Conservation (phyloP, 2,329 filamentous ascomycete genomes). For the Ascochyta lentis region DNA sequence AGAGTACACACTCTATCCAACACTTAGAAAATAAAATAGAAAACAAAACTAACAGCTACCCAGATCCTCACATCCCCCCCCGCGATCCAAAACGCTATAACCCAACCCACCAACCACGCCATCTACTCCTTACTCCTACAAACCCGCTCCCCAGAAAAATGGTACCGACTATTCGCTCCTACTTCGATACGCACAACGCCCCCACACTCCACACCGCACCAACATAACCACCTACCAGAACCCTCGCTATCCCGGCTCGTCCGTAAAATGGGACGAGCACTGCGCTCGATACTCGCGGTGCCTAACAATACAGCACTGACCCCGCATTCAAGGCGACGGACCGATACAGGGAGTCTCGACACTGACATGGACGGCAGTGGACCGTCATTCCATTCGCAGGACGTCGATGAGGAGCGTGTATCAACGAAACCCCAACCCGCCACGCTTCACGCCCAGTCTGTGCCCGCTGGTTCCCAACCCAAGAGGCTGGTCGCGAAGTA, state of each 20-base stretch:
- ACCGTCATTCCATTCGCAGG: too few species aligned
- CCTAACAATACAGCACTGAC: constrained; percentile 19
- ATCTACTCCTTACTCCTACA: constrained; percentile 7
- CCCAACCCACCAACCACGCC: constrained; percentile 3
- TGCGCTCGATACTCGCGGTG: constrained; percentile 23
- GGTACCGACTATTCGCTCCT: constrained; percentile 4
- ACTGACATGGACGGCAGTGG: too few species aligned
- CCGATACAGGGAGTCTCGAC: too few species aligned
- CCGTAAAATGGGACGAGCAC: constrained; percentile 12
- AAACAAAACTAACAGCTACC: neutral
- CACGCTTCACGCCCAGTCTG: too few species aligned
- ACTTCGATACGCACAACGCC: neutral
- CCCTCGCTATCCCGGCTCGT: neutral
- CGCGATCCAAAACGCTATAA: constrained; percentile 1
- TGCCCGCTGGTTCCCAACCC: too few species aligned
- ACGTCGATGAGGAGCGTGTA: too few species aligned
- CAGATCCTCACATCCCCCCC: constrained; percentile 6
- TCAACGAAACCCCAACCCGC: too few species aligned
- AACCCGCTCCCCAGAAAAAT: constrained; percentile 7
- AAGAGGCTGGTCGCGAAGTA: too few species aligned
- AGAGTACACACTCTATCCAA: neutral
- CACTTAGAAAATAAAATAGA: neutral
- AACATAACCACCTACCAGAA: neutral
- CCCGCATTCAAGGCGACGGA: too few species aligned
- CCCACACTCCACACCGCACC: neutral